phyloP scores from a whole-genome alignment of 805 yeast species.

The Ogataea ramenticola region DNA sequence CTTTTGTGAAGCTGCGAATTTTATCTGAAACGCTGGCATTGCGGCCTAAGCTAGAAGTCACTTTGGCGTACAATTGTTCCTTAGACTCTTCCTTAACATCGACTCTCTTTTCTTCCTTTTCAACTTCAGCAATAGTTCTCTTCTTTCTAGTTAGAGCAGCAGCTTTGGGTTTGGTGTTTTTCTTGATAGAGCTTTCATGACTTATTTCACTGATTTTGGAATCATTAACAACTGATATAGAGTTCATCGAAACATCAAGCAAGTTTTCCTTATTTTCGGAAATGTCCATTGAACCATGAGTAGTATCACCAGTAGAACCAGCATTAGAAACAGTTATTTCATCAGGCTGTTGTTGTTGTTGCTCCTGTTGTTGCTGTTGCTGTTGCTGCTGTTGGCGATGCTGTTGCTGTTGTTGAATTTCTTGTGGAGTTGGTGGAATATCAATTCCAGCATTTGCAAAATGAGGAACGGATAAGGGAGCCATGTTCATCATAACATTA shows the following conservation, averaged over 20 bases:
- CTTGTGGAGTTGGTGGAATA: not conserved
- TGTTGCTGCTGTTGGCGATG: not conserved
- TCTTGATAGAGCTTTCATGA: not conserved
- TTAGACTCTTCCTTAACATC: not conserved
- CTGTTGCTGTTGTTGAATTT: slow-evolving; percentile 1
- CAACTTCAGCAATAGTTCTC: not conserved
- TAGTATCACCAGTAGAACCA: no score
- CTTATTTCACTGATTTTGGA: not conserved
- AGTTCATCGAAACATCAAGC: not conserved
- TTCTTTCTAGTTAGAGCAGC: not conserved
- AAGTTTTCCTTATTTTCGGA: slow-evolving; percentile 43
- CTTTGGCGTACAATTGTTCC: not conserved
- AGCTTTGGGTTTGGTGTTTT: not conserved
- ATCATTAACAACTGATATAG: not conserved
- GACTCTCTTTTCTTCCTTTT: not conserved
- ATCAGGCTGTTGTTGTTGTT: not conserved
- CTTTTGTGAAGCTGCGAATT: slow-evolving; percentile 9
- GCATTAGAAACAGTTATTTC: no score
- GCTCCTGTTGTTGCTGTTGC: not conserved
- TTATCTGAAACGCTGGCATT: not conserved
- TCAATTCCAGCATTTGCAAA: not conserved
- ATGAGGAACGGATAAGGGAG: not conserved
- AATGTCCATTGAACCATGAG: slow-evolving; percentile 22
- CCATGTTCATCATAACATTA: not conserved
- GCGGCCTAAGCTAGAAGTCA: not conserved